phyloP scores from a whole-genome alignment of 2,329 filamentous ascomycete genomes.

The Thelonectria rubi region DNA sequence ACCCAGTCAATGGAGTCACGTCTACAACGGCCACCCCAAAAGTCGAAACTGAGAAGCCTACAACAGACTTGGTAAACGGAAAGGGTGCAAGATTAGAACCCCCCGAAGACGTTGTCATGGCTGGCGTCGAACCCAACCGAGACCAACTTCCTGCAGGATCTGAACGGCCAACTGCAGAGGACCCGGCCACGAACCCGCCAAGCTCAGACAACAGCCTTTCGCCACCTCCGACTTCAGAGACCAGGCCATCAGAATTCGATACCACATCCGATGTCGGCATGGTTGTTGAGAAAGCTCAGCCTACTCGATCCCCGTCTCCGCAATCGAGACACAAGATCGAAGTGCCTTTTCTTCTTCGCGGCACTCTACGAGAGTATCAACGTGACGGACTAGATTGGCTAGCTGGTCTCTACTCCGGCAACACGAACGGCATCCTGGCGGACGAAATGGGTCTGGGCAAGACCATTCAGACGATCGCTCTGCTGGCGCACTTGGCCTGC shows the following conservation, averaged over 20 bases:
- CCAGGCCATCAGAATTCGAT: constrained; percentile 60
- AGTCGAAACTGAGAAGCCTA: not conserved
- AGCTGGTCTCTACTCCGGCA: constrained; percentile 88
- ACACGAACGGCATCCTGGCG: constrained; percentile 94
- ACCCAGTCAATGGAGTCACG: not conserved
- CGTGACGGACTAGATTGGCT: constrained; percentile 98
- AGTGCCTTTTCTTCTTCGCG: constrained; percentile 83
- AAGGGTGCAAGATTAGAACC: not conserved
- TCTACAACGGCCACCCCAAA: not conserved
- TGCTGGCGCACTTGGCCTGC: constrained; percentile 91
- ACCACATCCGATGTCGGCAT: constrained; percentile 52
- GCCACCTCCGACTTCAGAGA: constrained; percentile 57
- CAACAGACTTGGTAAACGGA: not conserved
- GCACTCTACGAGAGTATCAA: constrained; percentile 93
- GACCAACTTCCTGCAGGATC: constrained; percentile 24
- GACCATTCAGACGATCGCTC: constrained; percentile 95
- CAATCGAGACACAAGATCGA: constrained; percentile 67
- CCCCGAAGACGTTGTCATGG: constrained; percentile 47
- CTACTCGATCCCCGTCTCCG: constrained; percentile 49
- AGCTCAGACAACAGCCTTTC: constrained; percentile 59
- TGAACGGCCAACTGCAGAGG: constrained; percentile 51
- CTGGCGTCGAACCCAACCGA: constrained; percentile 21
- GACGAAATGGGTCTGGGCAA: constrained; percentile 99
- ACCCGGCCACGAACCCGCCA: constrained; percentile 53
- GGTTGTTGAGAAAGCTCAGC: constrained; percentile 41